Base-by-base conservation (phyloP, 805 yeast species). In the Citeromyces nyonsensis region DNA sequence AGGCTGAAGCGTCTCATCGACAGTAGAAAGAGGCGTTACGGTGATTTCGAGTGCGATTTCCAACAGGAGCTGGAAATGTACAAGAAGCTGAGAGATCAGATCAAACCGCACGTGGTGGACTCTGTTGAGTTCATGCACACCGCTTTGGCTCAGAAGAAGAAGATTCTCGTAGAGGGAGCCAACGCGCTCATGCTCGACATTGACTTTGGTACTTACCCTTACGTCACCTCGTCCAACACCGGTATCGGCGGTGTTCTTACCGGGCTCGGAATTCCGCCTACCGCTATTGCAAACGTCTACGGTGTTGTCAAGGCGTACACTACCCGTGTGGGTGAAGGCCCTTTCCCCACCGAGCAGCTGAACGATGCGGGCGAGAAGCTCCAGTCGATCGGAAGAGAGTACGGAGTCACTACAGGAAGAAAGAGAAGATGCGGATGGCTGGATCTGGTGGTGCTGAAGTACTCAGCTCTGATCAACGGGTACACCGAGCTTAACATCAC, bases 391-490 rank as follows among this genome's bases (percentile, higher is more conserved):
- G 98, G 98, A 48, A 94, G 86, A 36, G 98, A 91, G 60, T 82
- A 53, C 48, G 98, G 98, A 59, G 98, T 91, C 44, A 91, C 98
- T 41, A 91, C 98, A 25, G 98, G 98, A 44, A 78, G 98, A 63
- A 85, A 86, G 69, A 81, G 98, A 66, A 77, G 98, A 61, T 91
- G 98, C 57, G 98, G 98, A 36, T 91, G 98, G 98, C 73, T 91
- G 51, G 98, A 91, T 59, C 65, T 91, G 46, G 97, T 91, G 15
- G 95, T 91, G 18, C 63, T 91, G 56, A 82, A 80, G 56, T 88
- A 91, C 61, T 84, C 96, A 26, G 73, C 85, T 36, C 57, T 76
- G 52, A 83, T 91, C 56, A 91, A 91, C 52, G 98, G 98, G 35
- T 91, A 88, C 70, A 91, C 98, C 30, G 69, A 80, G 33, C 65